These are phyloP conservation scores for Cubamyces sp. DNA, from an alignment of 768 basidiomycete genomes.

Conservation along the genomic window DNA sequence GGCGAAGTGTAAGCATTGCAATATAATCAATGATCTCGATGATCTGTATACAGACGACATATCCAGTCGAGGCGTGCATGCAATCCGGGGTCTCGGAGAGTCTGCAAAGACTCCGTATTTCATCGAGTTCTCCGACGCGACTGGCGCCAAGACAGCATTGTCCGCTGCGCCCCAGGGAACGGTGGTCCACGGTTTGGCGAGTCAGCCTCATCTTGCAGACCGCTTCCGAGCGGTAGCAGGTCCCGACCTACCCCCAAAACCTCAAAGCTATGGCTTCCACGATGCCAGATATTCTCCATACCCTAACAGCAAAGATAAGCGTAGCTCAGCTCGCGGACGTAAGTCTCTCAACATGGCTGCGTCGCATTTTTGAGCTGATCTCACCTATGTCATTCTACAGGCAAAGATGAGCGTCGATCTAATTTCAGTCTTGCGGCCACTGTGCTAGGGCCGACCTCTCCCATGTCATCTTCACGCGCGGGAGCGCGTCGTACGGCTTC, in stretches of 20 bases:
- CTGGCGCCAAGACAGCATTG: conserved; percentile 17
- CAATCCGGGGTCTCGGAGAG: neutral
- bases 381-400: too few relatives aligned
- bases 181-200: conserved; percentile 16
- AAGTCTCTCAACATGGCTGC: neutral
- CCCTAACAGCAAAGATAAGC: neutral
- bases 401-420: too few relatives aligned
- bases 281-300: conserved; percentile 3
- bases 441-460: too few relatives aligned
- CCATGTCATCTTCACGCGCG: too few relatives aligned
- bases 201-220: conserved; percentile 22
- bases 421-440: too few relatives aligned
- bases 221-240: conserved; percentile 18
- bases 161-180: conserved; percentile 12
- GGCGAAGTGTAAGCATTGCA: conserved; percentile 33
- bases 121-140: conserved; percentile 29
- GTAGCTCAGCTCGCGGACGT: neutral
- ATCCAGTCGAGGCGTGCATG: conserved; percentile 20
- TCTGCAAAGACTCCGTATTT: conserved; percentile 15
- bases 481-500: too few relatives aligned
- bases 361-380: too few relatives aligned
- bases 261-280: neutral
- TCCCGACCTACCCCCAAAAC: conserved; percentile 11
- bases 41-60: neutral
- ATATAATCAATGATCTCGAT: neutral